phyloP scores from a whole-genome alignment of 495 filamentous ascomycete genomes.

The Lasiosphaeriaceae sp. region DNA sequence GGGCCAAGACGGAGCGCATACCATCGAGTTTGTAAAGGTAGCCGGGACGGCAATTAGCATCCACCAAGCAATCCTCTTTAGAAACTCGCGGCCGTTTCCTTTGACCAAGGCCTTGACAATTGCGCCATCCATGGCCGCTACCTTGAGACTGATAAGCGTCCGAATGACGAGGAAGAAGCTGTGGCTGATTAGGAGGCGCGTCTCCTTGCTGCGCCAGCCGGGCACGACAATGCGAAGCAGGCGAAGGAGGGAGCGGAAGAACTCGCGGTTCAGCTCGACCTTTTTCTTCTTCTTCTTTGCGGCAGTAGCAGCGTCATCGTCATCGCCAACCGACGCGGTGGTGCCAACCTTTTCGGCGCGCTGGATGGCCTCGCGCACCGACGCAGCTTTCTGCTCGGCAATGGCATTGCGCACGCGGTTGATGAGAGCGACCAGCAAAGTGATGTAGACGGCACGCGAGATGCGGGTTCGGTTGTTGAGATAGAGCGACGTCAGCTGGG shows the following conservation, averaged over 20 bases:
- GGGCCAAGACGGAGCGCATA: conserved; percentile 38
- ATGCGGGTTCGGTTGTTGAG: conserved; percentile 81
- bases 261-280: conserved; percentile 91
- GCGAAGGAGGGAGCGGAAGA: conserved; percentile 79
- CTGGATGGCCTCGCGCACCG: conserved; percentile 62
- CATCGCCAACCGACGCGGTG: conserved; percentile 40
- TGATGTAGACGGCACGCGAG: conserved; percentile 85
- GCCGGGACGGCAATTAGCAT: conserved; percentile 97
- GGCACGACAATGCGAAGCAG: conserved; percentile 86
- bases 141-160: conserved; percentile 89
- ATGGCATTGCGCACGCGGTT: conserved; percentile 91
- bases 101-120: conserved; percentile 88
- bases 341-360: conserved; percentile 55
- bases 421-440: conserved; percentile 81
- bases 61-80: conserved; percentile 92
- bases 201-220: conserved; percentile 82
- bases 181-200: conserved; percentile 79
- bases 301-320: conserved; percentile 20
- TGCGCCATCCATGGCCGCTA: conserved; percentile 90
- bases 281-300: conserved; percentile 60
- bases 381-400: conserved; percentile 86
- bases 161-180: conserved; percentile 75
- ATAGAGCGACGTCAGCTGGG: conserved; percentile 71
- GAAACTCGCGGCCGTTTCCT: conserved; percentile 86
- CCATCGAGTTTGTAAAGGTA: conserved; percentile 99